phyloP scores from a whole-genome alignment of 768 basidiomycete genomes.

The Hygrocybe coccinea region DNA sequence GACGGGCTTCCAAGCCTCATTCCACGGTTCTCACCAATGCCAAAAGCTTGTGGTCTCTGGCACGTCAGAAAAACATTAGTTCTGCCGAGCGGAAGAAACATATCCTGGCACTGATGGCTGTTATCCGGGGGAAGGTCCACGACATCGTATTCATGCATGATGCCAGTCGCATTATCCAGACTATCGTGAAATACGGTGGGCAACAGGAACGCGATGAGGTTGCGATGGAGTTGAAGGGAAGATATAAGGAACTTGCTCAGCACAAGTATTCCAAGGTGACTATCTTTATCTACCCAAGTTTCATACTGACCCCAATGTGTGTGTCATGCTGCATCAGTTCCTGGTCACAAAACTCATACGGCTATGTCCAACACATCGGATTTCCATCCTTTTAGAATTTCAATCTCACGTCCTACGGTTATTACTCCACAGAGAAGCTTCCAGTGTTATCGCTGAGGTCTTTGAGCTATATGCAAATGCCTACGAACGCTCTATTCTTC shows the following conservation, averaged over 20 bases:
- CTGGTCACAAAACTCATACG: constrained; percentile 77
- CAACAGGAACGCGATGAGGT: constrained; percentile 74
- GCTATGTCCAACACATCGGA: constrained; percentile 66
- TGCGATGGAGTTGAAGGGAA: constrained; percentile 77
- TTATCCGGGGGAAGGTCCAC: constrained; percentile 75
- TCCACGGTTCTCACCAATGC: constrained; percentile 63
- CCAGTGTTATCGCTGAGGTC: constrained; percentile 77
- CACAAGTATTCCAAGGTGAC: constrained; percentile 87
- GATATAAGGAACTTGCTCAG: constrained; percentile 71
- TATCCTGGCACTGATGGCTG: constrained; percentile 65
- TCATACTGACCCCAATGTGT: background rate
- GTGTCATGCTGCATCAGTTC: constrained; percentile 44
- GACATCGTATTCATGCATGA: constrained; percentile 91
- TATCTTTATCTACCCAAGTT: background rate
- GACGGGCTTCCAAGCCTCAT: constrained; percentile 74
- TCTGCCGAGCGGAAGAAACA: constrained; percentile 70
- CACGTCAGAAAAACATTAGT: constrained; percentile 65
- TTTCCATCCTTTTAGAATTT: constrained; percentile 74
- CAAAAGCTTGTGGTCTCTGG: constrained; percentile 73
- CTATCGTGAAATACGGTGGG: constrained; percentile 75
- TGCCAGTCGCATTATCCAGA: constrained; percentile 81
- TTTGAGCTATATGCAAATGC: constrained; percentile 86
- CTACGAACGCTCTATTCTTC: constrained; percentile 73
- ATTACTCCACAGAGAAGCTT: constrained; percentile 80
- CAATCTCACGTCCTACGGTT: constrained; percentile 70